These are phyloP conservation scores for Phytophthora constricta DNA, from an alignment of 352 stramenopile genomes.

Conservation along the genomic window DNA sequence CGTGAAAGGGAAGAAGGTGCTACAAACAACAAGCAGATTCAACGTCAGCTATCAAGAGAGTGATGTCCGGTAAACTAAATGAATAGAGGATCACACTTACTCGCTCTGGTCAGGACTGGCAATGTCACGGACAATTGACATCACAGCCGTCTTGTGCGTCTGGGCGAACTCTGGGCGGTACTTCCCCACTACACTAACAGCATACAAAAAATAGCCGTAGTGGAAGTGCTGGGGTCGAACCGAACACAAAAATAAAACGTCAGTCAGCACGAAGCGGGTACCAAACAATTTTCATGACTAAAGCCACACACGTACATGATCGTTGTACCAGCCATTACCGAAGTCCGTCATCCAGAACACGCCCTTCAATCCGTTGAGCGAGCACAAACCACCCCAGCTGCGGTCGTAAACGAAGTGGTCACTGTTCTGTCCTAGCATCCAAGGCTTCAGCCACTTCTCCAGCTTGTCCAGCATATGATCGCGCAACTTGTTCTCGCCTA, in stretches of 20 bases:
- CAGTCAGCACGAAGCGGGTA: background rate
- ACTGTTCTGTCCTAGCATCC: slow-evolving; percentile 76
- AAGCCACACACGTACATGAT: slow-evolving; percentile 69
- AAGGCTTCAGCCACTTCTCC: slow-evolving; percentile 75
- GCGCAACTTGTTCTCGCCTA: slow-evolving; percentile 55
- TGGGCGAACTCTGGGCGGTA: slow-evolving; percentile 74
- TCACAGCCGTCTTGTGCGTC: slow-evolving; percentile 77
- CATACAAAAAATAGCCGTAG: slow-evolving; percentile 94
- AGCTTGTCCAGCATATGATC: slow-evolving; percentile 69
- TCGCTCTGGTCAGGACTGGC: slow-evolving; percentile 66
- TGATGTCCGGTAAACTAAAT: no score
- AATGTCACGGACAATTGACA: slow-evolving; percentile 83
- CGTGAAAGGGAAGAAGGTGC: slow-evolving; percentile 90
- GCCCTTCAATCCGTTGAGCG: slow-evolving; percentile 89
- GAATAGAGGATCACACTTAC: no score
- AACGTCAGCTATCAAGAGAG: background rate
- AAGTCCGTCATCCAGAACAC: slow-evolving; percentile 93
- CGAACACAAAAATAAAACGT: slow-evolving; percentile 14
- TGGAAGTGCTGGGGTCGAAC: slow-evolving; percentile 99
- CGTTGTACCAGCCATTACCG: slow-evolving; percentile 93
- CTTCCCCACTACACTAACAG: slow-evolving; percentile 81
- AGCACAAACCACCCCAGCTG: slow-evolving; percentile 93
- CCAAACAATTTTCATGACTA: no score
- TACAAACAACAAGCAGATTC: slow-evolving; percentile 33
- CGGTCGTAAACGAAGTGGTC: slow-evolving; percentile 94